These are phyloP conservation scores for Ploettnerulaceae sp. DNA, from an alignment of 2,329 filamentous ascomycete genomes.

Conservation along the genomic window DNA sequence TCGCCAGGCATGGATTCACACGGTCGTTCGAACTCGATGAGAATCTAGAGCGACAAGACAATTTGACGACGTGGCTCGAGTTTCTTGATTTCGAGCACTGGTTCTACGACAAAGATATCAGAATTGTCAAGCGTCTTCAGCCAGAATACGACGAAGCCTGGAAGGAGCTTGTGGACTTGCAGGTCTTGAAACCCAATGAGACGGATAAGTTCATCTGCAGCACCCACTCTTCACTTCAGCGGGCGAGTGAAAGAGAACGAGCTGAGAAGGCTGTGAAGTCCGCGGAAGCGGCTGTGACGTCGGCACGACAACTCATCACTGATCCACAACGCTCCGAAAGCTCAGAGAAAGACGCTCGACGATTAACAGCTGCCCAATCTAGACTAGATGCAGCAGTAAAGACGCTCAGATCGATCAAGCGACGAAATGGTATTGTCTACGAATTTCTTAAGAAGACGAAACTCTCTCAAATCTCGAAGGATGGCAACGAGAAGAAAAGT, in stretches of 20 bases:
- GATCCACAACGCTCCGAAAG: conserved; percentile 12
- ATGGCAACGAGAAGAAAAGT: conserved; percentile 31
- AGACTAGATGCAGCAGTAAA: conserved; percentile 21
- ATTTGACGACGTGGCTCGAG: conserved; percentile 39
- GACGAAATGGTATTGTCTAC: conserved; percentile 21
- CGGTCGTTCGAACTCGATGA: conserved; percentile 32
- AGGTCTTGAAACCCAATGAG: conserved; percentile 30
- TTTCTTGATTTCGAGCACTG: conserved; percentile 34
- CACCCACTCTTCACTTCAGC: conserved; percentile 13
- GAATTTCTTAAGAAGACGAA: conserved; percentile 14
- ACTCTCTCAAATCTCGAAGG: background rate
- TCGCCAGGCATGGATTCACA: conserved; percentile 31
- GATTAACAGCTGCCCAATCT: conserved; percentile 17
- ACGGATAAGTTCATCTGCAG: conserved; percentile 28
- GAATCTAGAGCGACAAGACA: conserved; percentile 31
- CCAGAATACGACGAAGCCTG: conserved; percentile 30
- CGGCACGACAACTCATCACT: conserved; percentile 18
- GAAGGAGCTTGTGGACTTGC: conserved; percentile 34
- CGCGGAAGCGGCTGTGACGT: conserved; percentile 9
- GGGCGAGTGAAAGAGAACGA: conserved; percentile 13
- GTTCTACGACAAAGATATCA: conserved; percentile 12
- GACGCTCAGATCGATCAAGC: conserved; percentile 16
- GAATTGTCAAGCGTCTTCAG: conserved; percentile 21
- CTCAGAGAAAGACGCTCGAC: conserved; percentile 9
- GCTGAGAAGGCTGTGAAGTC: conserved; percentile 21